These are phyloP conservation scores for Chloropicon primus DNA, from an alignment of 139 green algal species.

Conservation along the genomic window DNA sequence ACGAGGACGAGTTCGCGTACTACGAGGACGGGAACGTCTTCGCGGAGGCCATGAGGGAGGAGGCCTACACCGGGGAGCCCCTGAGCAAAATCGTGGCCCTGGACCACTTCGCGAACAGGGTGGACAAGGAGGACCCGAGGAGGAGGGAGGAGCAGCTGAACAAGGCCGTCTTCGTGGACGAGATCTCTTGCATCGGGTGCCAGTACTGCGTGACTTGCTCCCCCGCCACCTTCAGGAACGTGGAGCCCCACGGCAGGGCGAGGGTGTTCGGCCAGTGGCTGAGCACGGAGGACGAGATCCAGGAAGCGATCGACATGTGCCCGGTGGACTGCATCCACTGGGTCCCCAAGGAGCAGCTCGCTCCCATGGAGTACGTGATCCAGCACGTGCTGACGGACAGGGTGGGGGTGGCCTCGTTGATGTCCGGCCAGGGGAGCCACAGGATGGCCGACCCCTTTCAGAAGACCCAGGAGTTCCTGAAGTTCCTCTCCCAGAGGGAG, in stretches of 20 bases:
- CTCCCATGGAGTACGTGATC: conserved; percentile 64
- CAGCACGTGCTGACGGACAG: conserved; percentile 33
- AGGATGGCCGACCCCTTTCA: conserved; percentile 27
- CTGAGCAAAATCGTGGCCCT: conserved; percentile 52
- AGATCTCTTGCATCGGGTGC: conserved; percentile 74
- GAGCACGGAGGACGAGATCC: conserved; percentile 55
- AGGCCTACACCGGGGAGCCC: conserved; percentile 46
- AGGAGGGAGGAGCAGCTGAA: conserved; percentile 34
- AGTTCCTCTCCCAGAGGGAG: conserved; percentile 37
- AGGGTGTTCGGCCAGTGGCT: conserved; percentile 69
- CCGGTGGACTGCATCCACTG: conserved; percentile 75
- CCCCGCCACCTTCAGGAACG: conserved; percentile 62
- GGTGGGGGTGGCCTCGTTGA: conserved; percentile 65
- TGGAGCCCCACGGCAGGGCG: conserved; percentile 48
- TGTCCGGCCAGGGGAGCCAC: conserved; percentile 40
- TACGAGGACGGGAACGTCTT: conserved; percentile 32
- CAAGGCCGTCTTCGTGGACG: conserved; percentile 23
- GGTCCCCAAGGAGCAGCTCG: conserved; percentile 56
- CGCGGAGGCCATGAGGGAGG: not conserved
- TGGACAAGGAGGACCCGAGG: conserved; percentile 48
- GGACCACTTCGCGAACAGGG: conserved; percentile 28
- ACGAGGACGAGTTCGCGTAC: conserved; percentile 42
- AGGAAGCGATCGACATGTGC: conserved; percentile 52
- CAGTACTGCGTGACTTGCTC: conserved; percentile 64
- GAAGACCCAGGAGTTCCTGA: conserved; percentile 26